phyloP scores from a whole-genome alignment of 2,329 filamentous ascomycete species.

The Fusarium oxysporum region DNA sequence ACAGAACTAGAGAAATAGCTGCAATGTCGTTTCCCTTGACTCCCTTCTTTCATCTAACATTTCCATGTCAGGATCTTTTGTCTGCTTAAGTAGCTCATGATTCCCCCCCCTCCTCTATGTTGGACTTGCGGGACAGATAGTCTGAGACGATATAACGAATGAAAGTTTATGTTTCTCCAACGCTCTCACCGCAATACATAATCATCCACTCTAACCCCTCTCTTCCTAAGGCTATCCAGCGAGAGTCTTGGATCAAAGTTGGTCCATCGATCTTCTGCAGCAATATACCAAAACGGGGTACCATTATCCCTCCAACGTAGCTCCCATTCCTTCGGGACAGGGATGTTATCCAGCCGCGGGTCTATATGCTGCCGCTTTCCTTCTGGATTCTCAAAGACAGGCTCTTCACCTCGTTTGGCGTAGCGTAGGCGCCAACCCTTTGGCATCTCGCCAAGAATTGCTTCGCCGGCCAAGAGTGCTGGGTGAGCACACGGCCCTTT shows the following conservation, averaged over 20 bases:
- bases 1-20: not conserved
- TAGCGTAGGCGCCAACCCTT: not conserved
- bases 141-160: accelerated
- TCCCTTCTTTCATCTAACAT: not conserved
- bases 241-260: not conserved
- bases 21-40: accelerated
- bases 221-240: not conserved
- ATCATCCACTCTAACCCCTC: not conserved
- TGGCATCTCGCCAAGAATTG: not conserved
- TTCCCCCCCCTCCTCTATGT: no score
- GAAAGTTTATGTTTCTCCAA: not conserved
- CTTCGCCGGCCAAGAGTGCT: not conserved
- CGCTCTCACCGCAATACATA: not conserved
- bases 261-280: slow-evolving; percentile 1
- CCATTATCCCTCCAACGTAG: not conserved
- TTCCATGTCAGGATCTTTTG: no score
- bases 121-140: accelerated
- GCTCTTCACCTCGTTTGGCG: not conserved
- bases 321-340: not conserved
- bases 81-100: no score
- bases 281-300: slow-evolving; percentile 1
- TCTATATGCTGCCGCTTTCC: not conserved
- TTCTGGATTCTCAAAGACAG: not conserved
- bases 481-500: not conserved
- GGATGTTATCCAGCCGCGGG: not conserved